Evolutionary conservation across 305 asterid genomes (phyloP).

Genomic region (Fraxinus sp.): DNA sequence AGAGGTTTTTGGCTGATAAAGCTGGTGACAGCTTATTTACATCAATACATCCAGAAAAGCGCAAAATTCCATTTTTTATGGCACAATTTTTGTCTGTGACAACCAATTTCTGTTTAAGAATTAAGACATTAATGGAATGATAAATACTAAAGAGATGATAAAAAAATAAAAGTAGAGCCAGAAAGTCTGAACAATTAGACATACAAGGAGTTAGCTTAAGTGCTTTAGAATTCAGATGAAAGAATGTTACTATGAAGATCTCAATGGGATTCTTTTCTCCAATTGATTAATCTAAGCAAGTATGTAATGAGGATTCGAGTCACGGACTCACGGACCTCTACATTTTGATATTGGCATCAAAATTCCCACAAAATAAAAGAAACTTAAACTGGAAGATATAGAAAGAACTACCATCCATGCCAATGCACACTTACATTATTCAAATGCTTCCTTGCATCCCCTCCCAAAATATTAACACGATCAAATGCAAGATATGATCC

Average conservation of each 20-base stretch:
- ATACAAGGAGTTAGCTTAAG: not conserved
- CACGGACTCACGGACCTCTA: not conserved
- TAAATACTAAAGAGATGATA: not conserved
- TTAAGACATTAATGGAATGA: not conserved
- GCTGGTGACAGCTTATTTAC: not conserved
- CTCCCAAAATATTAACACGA: constrained; percentile 50
- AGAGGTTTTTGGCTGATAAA: not conserved
- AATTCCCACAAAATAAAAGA: not conserved
- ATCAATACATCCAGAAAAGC: not conserved
- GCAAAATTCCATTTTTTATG: not conserved
- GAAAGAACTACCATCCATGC: not conserved
- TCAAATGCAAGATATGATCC: constrained; percentile 73
- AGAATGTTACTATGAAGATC: not conserved
- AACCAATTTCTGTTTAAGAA: not conserved
- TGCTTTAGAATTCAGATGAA: not conserved
- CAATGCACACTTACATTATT: constrained; percentile 51
- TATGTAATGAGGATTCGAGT: not conserved
- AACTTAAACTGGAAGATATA: not conserved
- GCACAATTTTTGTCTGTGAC: not conserved
- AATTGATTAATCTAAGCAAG: not conserved
- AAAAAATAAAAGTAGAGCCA: not conserved
- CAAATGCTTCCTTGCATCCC: constrained; percentile 77
- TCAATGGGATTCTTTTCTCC: not conserved
- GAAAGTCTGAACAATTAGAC: not conserved
- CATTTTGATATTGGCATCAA: not conserved